Evolutionary conservation across 208 protist species (phyloP).

Genomic region (Leishmania martiniquensis): DNA sequence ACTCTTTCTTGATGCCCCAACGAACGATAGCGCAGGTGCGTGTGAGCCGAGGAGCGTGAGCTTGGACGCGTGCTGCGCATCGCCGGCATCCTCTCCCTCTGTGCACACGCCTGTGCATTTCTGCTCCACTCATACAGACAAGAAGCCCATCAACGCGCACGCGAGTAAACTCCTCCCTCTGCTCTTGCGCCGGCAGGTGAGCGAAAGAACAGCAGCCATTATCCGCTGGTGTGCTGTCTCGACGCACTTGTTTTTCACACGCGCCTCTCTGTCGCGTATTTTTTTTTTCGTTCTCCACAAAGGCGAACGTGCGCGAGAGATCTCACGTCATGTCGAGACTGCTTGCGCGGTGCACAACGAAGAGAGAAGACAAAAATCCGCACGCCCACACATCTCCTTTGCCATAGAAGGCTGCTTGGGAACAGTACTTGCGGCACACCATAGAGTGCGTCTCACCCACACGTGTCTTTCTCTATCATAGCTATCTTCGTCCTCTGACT

Average conservation of each 20-base stretch:
- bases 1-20: not conserved
- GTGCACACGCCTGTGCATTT: not conserved
- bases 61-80: not conserved
- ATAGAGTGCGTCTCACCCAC: not conserved
- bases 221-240: not conserved
- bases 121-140: not conserved
- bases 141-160: not conserved
- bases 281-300: not conserved
- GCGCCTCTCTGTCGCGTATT: not conserved
- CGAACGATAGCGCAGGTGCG: not conserved
- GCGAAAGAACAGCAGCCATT: not conserved
- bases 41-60: not conserved
- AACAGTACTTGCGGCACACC: not conserved
- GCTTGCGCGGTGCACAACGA: not conserved
- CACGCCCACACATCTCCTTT: not conserved
- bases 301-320: not conserved
- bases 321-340: not conserved
- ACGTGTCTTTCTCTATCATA: not conserved
- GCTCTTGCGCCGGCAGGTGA: not conserved
- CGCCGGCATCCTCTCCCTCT: not conserved
- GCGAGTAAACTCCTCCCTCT: not conserved
- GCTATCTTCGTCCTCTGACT: not conserved
- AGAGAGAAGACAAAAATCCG: not conserved
- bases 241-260: not conserved
- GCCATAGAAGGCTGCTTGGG: slow-evolving; percentile 2